Evolutionary conservation across 2,329 filamentous ascomycete species (phyloP), one percentile per base, ranked within the genome.

Genomic region (Colletotrichum incanum): DNA sequence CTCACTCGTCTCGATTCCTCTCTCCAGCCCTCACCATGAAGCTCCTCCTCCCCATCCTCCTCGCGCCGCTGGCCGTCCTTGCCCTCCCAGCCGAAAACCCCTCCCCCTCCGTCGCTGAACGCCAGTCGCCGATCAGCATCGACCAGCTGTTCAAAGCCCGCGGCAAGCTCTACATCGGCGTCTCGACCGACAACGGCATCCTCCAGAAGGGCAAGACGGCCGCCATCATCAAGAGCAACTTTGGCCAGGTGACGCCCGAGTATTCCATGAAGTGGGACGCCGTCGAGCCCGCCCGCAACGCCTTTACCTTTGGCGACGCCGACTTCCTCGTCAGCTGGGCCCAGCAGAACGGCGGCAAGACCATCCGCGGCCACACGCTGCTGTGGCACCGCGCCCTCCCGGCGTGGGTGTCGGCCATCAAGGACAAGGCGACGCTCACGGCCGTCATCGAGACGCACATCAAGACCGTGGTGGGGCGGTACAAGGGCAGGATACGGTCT

Each of bases 251-350:
- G 26, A 93, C 91, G 0, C 86, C 88, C 1, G 92, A 93, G 83
- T 93, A 93, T 84, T 89, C 85, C 77, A 91, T 92, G 88, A 93
- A 93, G 82, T 93, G 91, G 91, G 89, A 92, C 74, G 82, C 86
- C 43, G 84, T 84, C 20, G 84, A 92, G 80, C 77, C 76, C n/a
- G 78, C 81, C 41, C 82, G 83, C 71, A 86, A 85, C 72, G 76
- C 74, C 1, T 93, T 91, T 85, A 89, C 82, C 73, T 91, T 90
- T 75, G 78, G 75, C 18, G 81, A 81, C n/a, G 86, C 89, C 14
- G 91, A 93, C 79, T 85, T 86, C 76, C 84, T 92, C 6, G 89
- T 92, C 71, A 79, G 89, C 79, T 92, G 85, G 80, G 90, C 90
- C 11, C 77, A 76, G 0, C 74, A 77, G 54, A 91, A 92, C 79